Conservation (phyloP, 345 rosid genomes). For the Pistacia vera region DNA sequence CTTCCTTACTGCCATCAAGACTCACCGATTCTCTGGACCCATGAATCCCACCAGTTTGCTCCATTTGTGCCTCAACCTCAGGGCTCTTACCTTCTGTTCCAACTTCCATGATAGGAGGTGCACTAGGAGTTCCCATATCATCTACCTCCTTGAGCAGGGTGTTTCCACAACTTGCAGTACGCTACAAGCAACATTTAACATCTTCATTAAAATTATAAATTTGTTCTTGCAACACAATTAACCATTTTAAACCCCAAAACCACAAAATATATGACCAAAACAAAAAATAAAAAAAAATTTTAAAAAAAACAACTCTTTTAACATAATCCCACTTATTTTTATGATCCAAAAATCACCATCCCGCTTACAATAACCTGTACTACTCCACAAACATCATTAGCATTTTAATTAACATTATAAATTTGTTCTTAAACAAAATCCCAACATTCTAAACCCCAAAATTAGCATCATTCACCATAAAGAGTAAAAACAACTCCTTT, state of each 20-base stretch:
- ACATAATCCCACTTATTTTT: not conserved
- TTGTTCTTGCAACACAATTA: not conserved
- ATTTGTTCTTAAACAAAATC: too few species aligned
- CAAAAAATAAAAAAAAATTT: too few species aligned
- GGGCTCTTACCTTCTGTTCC: constrained; percentile 44
- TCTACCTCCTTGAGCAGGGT: constrained; percentile 33
- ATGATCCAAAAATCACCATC: too few species aligned
- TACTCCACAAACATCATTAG: too few species aligned
- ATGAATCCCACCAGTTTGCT: constrained; percentile 33
- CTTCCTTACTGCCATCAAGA: constrained; percentile 29
- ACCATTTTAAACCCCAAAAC: not conserved
- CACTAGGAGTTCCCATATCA: constrained; percentile 88
- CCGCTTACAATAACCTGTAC: too few species aligned
- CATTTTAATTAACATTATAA: too few species aligned
- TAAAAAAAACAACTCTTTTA: not conserved
- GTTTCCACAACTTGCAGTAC: constrained; percentile 22
- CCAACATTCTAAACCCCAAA: too few species aligned
- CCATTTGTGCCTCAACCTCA: constrained; percentile 40
- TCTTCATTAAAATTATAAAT: not conserved
- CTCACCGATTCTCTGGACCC: constrained; percentile 32
- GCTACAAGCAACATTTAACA: constrained; percentile 36
- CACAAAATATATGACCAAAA: not conserved
- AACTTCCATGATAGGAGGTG: constrained; percentile 76
- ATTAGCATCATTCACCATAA: too few species aligned
- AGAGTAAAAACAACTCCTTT: too few species aligned